These are phyloP conservation scores for Naganishia friedmannii DNA, from an alignment of 768 basidiomycete species.

Conservation along the genomic window DNA sequence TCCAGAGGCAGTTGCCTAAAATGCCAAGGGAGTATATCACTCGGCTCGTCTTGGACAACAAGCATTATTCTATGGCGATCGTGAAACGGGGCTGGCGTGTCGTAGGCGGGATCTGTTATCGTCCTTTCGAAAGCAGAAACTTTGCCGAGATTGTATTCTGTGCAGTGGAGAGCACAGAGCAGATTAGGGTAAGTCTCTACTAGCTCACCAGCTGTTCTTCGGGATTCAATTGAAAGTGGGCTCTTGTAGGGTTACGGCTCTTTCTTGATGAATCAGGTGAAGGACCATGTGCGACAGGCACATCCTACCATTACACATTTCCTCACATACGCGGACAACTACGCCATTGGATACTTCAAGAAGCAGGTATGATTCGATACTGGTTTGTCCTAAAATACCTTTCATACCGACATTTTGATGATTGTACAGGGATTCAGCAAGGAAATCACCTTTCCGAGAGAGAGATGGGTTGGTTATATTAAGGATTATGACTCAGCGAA, in stretches of 20 bases:
- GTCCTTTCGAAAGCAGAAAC: slow-evolving; percentile 88
- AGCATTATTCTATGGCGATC: slow-evolving; percentile 89
- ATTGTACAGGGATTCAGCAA: slow-evolving; percentile 74
- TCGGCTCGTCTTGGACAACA: slow-evolving; percentile 84
- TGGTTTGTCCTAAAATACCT: not conserved
- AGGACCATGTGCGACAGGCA: slow-evolving; percentile 77
- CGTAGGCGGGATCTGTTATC: slow-evolving; percentile 94
- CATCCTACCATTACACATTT: slow-evolving; percentile 90
- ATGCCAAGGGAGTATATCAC: slow-evolving; percentile 99
- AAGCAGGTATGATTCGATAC: slow-evolving; percentile 63
- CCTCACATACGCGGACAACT: slow-evolving; percentile 97
- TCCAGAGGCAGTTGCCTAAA: slow-evolving; percentile 94
- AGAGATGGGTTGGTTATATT: slow-evolving; percentile 97
- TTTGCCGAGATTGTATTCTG: slow-evolving; percentile 99
- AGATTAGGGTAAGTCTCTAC: slow-evolving; percentile 75
- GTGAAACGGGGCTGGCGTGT: slow-evolving; percentile 92
- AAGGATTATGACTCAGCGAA: slow-evolving; percentile 99
- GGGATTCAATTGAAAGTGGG: not conserved
- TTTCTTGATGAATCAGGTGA: slow-evolving; percentile 98
- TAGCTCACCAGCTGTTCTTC: not conserved
- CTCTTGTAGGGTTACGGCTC: slow-evolving; percentile 81
- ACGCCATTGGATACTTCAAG: slow-evolving; percentile 97
- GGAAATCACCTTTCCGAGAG: slow-evolving; percentile 86
- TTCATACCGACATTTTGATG: not conserved
- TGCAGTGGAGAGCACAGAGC: slow-evolving; percentile 91